phyloP scores from a whole-genome alignment of 345 rosid species.

The Dipteronia sinensis region DNA sequence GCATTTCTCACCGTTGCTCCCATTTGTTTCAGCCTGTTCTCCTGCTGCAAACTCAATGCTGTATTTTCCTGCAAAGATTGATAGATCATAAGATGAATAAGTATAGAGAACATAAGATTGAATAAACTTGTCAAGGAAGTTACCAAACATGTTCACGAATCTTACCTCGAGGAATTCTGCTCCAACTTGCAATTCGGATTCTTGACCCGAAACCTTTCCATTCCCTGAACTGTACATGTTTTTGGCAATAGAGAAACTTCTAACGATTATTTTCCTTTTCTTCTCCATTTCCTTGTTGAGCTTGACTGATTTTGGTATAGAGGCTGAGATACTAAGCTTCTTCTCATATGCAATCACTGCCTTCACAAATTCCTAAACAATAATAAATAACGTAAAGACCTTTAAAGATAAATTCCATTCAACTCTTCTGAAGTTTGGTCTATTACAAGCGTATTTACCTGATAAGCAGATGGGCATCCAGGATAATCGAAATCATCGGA shows the following conservation, averaged over 20 bases:
- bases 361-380: slow-evolving; percentile 53
- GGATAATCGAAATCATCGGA: slow-evolving; percentile 59
- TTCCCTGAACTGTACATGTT: slow-evolving; percentile 26
- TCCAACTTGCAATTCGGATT: slow-evolving; percentile 38
- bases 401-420: no score
- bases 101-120: background rate
- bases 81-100: no score
- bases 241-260: slow-evolving; percentile 53
- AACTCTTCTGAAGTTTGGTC: no score
- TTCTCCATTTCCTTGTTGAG: slow-evolving; percentile 38
- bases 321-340: slow-evolving; percentile 25
- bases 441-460: slow-evolving; percentile 27
- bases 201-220: slow-evolving; percentile 29
- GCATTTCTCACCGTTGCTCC: slow-evolving; percentile 75
- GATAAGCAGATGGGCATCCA: slow-evolving; percentile 55
- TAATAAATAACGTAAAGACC: no score
- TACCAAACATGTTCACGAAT: background rate
- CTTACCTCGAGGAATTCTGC: slow-evolving; percentile 52
- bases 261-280: slow-evolving; percentile 32
- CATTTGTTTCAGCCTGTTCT: slow-evolving; percentile 66
- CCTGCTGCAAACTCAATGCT: slow-evolving; percentile 54
- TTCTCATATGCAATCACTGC: slow-evolving; percentile 53
- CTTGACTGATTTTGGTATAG: slow-evolving; percentile 25
- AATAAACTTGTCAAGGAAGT: background rate
- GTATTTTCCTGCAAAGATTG: slow-evolving; percentile 39